Evolutionary conservation across 108 stramenopile species (phyloP), one percentile per base, ranked within the genome.

Genomic region (Pseudonitzschia multistriata): DNA sequence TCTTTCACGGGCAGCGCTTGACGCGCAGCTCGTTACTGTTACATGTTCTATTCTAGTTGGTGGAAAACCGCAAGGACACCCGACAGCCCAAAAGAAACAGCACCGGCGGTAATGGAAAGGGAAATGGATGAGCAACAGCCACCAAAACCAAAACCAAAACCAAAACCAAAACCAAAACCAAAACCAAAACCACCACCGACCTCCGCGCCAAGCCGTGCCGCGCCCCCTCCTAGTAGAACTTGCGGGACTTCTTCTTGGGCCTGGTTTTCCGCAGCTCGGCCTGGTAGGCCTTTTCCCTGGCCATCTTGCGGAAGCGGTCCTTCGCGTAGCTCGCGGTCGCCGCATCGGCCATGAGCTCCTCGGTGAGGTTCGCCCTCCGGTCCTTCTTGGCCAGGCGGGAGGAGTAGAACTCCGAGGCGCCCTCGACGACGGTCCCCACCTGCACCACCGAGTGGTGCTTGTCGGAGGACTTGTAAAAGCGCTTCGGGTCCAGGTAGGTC

Each of bases 391-490:
- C 85, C 70, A 98, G 65, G 40, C 97, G 89, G 33, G 86, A 81
- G 0, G 91, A 87, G 71, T 83, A 92, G 66, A 72, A 93, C 68
- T 98, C 97, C 5, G 83, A 28, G 4, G 83, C 66, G 25, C 95
- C 94, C 79, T 96, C 96, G 64, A 96, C 87, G 10, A 97, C 95
- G 13, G 97, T 98, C 11, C 97, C 97, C 7, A 88, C 72, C 35
- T 90, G 79, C 0, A 81, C 65, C 35, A 71, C 36, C 29, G 71
- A 82, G 37, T 74, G 64, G 10, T 52, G 49, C 67, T 77, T 78
- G 73, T 97, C 96, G 11, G 91, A 60, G 5, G 85, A 82, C 76
- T 98, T 98, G 94, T 98, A 98, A 69, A 98, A 98, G 35, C 89
- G 88, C 74, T 97, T 98, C 14, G 97, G 96, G 72, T 98, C 96